Conservation (phyloP, 169 alveolate species). For the Plasmodium vivax region DNA sequence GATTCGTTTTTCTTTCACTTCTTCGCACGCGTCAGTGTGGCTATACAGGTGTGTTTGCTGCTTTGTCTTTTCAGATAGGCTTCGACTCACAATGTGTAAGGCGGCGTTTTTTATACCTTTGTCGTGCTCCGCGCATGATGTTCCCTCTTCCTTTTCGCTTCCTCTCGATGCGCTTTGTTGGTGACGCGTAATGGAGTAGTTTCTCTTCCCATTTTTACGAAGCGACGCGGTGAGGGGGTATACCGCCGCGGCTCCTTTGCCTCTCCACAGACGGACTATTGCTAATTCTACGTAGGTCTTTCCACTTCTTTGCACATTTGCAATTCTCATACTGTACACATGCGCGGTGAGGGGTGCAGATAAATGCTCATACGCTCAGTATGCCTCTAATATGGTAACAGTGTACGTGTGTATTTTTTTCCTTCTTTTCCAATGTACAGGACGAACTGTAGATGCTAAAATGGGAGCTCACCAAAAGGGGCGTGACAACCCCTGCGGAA, state of each 20-base stretch:
- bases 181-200: background rate
- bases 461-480: background rate
- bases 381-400: background rate
- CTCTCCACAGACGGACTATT: background rate
- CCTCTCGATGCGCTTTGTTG: background rate
- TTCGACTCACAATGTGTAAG: background rate
- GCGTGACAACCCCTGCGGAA: background rate
- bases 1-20: constrained; percentile 5
- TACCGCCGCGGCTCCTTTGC: background rate
- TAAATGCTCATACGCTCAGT: background rate
- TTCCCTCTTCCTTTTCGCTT: background rate
- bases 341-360: background rate
- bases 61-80: background rate
- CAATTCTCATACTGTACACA: constrained; percentile 35
- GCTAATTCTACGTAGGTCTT: background rate
- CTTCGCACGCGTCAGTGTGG: background rate
- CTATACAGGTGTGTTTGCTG: background rate
- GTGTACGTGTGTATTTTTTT: background rate
- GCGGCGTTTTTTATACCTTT: background rate
- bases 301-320: background rate
- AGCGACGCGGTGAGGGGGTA: background rate
- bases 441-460: background rate
- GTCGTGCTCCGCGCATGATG: background rate
- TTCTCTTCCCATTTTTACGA: constrained; percentile 30
- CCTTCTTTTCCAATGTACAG: background rate